Base-by-base conservation (phyloP, 208 protist species). In the Trypanosomatidae sp. region DNA sequence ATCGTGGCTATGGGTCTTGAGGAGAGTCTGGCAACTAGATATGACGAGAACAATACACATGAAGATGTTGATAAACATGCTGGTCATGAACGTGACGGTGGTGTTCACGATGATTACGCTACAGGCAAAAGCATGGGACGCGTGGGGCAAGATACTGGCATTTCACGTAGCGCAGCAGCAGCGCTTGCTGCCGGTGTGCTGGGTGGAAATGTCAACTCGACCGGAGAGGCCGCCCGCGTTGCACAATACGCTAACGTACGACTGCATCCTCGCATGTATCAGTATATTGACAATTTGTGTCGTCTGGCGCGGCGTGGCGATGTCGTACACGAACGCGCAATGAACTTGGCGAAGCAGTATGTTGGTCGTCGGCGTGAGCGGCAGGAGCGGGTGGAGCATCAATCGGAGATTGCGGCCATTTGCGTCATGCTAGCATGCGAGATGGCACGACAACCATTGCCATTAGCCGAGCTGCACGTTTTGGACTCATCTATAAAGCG, bases 1-100 rank as follows among this genome's bases (percentile, higher is more conserved):
- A 73, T 91, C 8, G 58, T 87, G 4, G 75, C 69, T 6, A 85
- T 85, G 76, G 77, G 81, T 6, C 68, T 91, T 13, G 76, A 85
- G 45, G 76, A 91, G 39, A 85, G 61, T 52, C 40, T 52, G 16
- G 43, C 61, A 16, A 91, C 72, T 0, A 69, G 76, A 13, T 91
- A 59, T 45, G 65, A 81, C 25, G 58, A 85, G 50, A 73, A 86
- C 33, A 67, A 63, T 25, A 87, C 76, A 6, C 73, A 71, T 40
- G 58, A 69, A 19, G 81, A 87, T 33, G 76, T 58, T n/a, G 75
- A 86, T 46, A 39, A 47, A 2, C 61, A 71, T n/a, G 51, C 50
- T 13, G 53, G 56, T 19, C 42, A 44, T 3, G 54, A 62, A 25
- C 48, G 32, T 24, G 47, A 35, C 24, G 33, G 38, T 28, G 21